Percentiles rank a stretch among this genome's conserved stretches.
These are phyloP conservation scores for Podila epigama DNA, from an alignment of 192 early-diverging fungal species.

Conservation along the genomic window DNA sequence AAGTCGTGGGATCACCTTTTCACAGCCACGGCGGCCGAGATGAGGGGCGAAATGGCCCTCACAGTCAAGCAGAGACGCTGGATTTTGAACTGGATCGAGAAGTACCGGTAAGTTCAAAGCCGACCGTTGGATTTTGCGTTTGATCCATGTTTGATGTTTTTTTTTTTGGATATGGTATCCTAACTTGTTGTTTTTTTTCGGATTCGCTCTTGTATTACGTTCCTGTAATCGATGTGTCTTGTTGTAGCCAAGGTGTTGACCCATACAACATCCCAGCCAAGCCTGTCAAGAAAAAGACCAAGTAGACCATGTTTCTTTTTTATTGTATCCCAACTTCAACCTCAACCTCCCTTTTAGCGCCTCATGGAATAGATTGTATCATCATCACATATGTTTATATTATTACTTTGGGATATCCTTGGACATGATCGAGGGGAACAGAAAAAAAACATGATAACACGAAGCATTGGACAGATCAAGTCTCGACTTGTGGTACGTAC, in stretches of 20 bases:
- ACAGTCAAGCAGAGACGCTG: conserved; percentile 69
- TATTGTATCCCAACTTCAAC: neutral
- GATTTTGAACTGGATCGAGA: conserved; percentile 47
- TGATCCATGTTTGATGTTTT: too few species aligned
- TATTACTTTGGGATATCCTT: too few species aligned
- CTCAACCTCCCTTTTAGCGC: neutral
- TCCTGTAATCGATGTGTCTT: too few species aligned
- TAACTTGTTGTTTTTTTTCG: neutral
- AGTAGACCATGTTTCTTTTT: too few species aligned
- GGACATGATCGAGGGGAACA: too few species aligned
- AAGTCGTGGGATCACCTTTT: conserved; percentile 73
- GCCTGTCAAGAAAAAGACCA: conserved; percentile 43
- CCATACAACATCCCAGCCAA: conserved; percentile 57
- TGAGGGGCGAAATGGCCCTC: conserved; percentile 67
- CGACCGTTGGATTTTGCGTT: neutral
- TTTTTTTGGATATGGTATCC: neutral
- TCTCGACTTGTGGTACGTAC: too few species aligned
- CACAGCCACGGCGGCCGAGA: conserved; percentile 50
- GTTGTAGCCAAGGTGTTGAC: conserved; percentile 56
- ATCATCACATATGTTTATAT: too few species aligned
- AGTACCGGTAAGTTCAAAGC: conserved; percentile 26
- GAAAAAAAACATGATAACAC: too few species aligned
- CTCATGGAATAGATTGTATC: too few species aligned
- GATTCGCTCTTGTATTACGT: neutral
- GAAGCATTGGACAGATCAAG: too few species aligned